Base-by-base conservation (phyloP, 352 stramenopile species). In the Globisporangium barbulae region DNA sequence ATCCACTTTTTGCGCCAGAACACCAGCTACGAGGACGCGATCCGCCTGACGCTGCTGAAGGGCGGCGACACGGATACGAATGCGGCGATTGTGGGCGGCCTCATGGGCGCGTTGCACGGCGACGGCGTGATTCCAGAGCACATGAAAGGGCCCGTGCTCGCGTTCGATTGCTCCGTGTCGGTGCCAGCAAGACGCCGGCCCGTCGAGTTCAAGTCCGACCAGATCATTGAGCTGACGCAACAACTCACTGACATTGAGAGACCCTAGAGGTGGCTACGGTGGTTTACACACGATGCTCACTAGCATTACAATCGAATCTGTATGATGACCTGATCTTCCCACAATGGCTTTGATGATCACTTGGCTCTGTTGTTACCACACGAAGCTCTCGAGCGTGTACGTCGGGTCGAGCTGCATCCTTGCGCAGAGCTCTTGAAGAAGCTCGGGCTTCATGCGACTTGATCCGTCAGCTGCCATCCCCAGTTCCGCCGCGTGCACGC, bases 21-120 rank as follows among this genome's bases (percentile, higher is more conserved):
- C 31, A 63, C 71, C 17, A 54, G 61, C 17, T 88, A 84, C 53
- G 75, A 85, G 35, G 54, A 69, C 3, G 79, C 73, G 10, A 84
- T 88, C 47, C 59, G 72, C 13, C 61, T 76, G 22, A 85, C 79
- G 56, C 65, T 88, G 52, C 63, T 83, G 13, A 82, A 84, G 39
- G 79, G 70, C 21, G 79, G 76, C 1, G 79, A 88, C 41, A 88
- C 79, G 9, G 79, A 88, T 52, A 88, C 79, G 30, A 88, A 88
- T 63, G 79, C 79, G 7, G 79, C 74, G 15, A 88, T 88, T 49
- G 74, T 85, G 12, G 79, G 79, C 6, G 74, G 72, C 0, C 30
- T 88, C 1, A 70, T 88, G 22, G 79, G 79, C 12, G 78, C 78
- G 9, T 49, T 88, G 37, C 78, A 88, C 37, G 79, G 76, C 19